Conservation (phyloP, 2,329 filamentous ascomycete species). For the Trichothecium roseum region DNA sequence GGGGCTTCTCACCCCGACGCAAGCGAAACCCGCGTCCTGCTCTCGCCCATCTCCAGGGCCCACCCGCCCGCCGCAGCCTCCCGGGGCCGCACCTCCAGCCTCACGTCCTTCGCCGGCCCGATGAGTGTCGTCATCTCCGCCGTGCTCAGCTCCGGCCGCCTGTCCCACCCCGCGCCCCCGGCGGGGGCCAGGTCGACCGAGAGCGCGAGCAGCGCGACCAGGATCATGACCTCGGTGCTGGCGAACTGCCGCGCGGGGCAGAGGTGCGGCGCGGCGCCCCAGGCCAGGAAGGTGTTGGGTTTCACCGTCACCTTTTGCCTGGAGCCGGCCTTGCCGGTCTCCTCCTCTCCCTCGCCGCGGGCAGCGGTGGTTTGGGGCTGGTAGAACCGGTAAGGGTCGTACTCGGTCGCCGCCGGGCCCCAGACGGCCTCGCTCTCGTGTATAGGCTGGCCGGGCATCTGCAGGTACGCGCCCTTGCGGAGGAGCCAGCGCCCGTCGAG, state of each 20-base stretch:
- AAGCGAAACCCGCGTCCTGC: conserved; percentile 12
- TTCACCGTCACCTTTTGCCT: too few relatives aligned
- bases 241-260: conserved; percentile 19
- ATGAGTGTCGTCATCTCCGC: too few relatives aligned
- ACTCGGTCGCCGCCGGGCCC: conserved; percentile 18
- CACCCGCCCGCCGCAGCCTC: conserved; percentile 2
- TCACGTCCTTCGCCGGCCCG: too few relatives aligned
- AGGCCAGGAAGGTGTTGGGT: conserved; percentile 11
- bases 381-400: conserved; percentile 20
- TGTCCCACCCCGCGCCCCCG: too few relatives aligned
- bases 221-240: conserved; percentile 14
- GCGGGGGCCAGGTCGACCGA: conserved; percentile 3
- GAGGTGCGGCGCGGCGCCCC: conserved; percentile 17
- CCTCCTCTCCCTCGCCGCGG: too few relatives aligned
- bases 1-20: conserved; percentile 15
- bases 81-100: too few relatives aligned
- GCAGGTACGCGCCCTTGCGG: conserved; percentile 20
- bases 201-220: conserved; percentile 8
- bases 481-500: conserved; percentile 23
- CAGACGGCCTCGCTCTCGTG: conserved; percentile 19
- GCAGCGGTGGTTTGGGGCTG: too few relatives aligned
- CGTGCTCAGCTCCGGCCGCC: too few relatives aligned
- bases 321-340: too few relatives aligned
- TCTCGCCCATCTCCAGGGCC: conserved; percentile 14
- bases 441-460: conserved; percentile 21